Conservation (phyloP, 2,329 filamentous ascomycete genomes). For the Aspergillus sp. region DNA sequence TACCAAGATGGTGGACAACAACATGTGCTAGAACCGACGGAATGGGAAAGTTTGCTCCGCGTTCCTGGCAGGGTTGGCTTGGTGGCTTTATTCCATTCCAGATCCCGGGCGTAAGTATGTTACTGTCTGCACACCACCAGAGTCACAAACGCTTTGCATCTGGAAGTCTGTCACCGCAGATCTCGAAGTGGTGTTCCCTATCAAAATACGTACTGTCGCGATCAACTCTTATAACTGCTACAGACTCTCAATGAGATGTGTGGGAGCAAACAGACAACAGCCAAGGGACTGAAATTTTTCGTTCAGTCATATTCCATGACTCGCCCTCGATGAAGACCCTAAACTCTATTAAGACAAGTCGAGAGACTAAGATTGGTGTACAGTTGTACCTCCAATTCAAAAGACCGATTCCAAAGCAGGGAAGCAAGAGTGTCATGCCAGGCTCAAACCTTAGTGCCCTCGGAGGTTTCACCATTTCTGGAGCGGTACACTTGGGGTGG, state of each 20-base stretch:
- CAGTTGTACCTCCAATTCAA: background rate
- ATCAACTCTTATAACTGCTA: background rate
- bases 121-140: background rate
- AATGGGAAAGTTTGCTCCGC: background rate
- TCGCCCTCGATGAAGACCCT: background rate
- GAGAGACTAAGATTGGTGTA: background rate
- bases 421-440: background rate
- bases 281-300: background rate
- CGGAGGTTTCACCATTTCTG: conserved; percentile 24
- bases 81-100: background rate
- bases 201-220: background rate
- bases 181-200: background rate
- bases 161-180: background rate
- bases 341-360: conserved; percentile 1
- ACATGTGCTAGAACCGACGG: background rate
- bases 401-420: background rate
- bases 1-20: background rate
- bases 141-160: background rate
- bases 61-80: background rate
- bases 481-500: conserved; percentile 15
- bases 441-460: conserved; percentile 17
- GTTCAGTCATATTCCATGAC: background rate
- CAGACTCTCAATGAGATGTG: background rate
- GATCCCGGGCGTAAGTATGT: background rate
- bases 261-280: background rate